Conservation (phyloP, 2,329 filamentous ascomycete species). For the Fusarium nisikadoi region DNA sequence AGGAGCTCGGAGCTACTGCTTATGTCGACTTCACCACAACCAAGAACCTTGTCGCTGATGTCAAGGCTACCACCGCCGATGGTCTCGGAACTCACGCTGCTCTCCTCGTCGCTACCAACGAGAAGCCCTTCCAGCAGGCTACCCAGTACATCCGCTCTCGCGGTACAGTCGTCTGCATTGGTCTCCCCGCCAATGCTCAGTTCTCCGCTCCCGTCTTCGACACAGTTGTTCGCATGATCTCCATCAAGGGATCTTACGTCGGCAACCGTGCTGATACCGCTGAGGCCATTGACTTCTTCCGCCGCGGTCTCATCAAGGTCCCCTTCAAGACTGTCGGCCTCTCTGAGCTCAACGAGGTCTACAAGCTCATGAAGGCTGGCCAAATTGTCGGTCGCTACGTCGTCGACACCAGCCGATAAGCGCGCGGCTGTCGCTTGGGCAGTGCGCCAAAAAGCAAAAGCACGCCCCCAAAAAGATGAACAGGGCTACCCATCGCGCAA, state of each 20-base stretch:
- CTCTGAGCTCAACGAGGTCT: conserved; percentile 83
- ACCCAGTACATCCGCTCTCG: conserved; percentile 85
- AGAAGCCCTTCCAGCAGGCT: conserved; percentile 97
- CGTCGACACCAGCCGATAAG: conserved; percentile 75
- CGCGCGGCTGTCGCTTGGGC: conserved; percentile 33
- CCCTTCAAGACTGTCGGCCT: conserved; percentile 89
- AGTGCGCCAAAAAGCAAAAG: conserved; percentile 13
- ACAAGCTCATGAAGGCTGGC: conserved; percentile 75
- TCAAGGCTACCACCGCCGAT: conserved; percentile 82
- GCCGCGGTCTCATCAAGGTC: conserved; percentile 82
- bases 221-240: conserved; percentile 89
- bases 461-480: conserved; percentile 18
- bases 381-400: conserved; percentile 84
- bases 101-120: conserved; percentile 83
- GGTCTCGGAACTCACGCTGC: conserved; percentile 89
- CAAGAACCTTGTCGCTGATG: conserved; percentile 83
- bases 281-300: conserved; percentile 92
- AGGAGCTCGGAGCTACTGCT: conserved; percentile 73
- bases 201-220: conserved; percentile 89
- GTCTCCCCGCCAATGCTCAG: conserved; percentile 82
- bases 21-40: conserved; percentile 85
- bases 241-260: conserved; percentile 92
- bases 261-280: conserved; percentile 89
- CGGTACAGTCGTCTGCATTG: conserved; percentile 88
- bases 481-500: conserved; percentile 37